A percentile compares a stretch with the other conserved stretches of the same genome.
Evolutionary conservation across 108 stramenopile genomes (phyloP).

Genomic region (Aurantiochytrium sp.): DNA sequence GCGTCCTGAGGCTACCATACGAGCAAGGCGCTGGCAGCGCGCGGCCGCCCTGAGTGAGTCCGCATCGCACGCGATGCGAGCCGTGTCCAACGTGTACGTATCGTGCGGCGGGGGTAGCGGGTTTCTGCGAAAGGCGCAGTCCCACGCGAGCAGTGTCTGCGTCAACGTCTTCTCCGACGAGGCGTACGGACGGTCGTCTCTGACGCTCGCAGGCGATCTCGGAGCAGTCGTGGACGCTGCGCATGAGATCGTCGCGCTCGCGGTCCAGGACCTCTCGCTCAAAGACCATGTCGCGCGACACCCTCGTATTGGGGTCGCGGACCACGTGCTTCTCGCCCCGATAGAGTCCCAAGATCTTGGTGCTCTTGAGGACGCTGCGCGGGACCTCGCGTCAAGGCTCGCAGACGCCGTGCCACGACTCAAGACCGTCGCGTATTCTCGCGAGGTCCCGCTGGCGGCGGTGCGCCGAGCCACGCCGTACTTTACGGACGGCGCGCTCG

Average conservation of each 20-base stretch:
- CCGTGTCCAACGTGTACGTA: neutral
- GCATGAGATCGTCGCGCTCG: neutral
- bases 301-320: neutral
- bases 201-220: neutral
- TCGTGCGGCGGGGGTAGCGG: neutral
- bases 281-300: neutral
- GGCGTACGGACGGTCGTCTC: neutral
- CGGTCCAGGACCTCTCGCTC: neutral
- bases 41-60: too few relatives aligned
- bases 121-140: too few relatives aligned
- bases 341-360: neutral
- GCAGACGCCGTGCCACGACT: neutral
- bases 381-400: neutral
- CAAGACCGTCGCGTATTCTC: neutral
- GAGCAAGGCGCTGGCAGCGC: too few relatives aligned
- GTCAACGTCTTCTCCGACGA: neutral
- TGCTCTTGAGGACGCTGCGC: neutral
- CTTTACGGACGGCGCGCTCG: neutral
- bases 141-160: too few relatives aligned
- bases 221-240: neutral
- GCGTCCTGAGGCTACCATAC: too few relatives aligned
- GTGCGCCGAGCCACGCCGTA: neutral
- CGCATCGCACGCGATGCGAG: neutral
- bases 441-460: neutral
- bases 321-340: neutral